Percentiles rank a stretch among this genome's conserved stretches.
Conservation (phyloP, 2,329 filamentous ascomycete species). For the Aspergillus sp. region DNA sequence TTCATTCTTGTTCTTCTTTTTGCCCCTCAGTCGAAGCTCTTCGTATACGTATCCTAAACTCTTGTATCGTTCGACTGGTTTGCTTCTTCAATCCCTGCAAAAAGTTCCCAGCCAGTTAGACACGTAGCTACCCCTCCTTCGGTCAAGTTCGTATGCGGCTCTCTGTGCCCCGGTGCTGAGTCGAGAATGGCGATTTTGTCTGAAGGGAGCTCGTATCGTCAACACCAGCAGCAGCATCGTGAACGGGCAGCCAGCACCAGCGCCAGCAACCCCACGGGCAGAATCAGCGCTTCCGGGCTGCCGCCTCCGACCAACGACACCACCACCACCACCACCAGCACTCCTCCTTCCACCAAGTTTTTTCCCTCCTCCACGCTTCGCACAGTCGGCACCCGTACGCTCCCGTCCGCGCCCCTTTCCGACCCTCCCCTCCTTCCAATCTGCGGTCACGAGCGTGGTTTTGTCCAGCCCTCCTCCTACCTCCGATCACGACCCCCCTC, state of each 20-base stretch:
- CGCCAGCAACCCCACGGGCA: slow-evolving; percentile 22
- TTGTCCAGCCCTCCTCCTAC: slow-evolving; percentile 51
- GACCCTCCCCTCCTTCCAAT: slow-evolving; percentile 13
- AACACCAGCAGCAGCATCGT: slow-evolving; percentile 14
- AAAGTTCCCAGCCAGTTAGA: neutral
- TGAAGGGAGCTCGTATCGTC: neutral
- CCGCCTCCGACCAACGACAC: slow-evolving; percentile 18
- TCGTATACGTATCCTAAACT: neutral
- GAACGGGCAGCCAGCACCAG: slow-evolving; percentile 5
- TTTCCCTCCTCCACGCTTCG: slow-evolving; percentile 9
- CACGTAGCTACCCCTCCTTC: neutral
- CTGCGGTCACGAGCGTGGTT: slow-evolving; percentile 45
- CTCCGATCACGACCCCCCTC: slow-evolving; percentile 42
- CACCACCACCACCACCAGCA: slow-evolving; percentile 7
- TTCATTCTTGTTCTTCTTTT: neutral
- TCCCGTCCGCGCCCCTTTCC: neutral
- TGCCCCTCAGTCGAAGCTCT: neutral
- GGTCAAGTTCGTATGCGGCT: slow-evolving; percentile 7
- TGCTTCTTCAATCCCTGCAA: neutral
- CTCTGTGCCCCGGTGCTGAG: neutral
- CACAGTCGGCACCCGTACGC: neutral
- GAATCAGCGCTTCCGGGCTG: slow-evolving; percentile 21
- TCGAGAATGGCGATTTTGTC: slow-evolving; percentile 2
- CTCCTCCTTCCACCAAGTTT: neutral
- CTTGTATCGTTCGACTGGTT: neutral